These are phyloP conservation scores for Lasiodiplodia sp. DNA, from an alignment of 2,329 filamentous ascomycete species.

Conservation along the genomic window DNA sequence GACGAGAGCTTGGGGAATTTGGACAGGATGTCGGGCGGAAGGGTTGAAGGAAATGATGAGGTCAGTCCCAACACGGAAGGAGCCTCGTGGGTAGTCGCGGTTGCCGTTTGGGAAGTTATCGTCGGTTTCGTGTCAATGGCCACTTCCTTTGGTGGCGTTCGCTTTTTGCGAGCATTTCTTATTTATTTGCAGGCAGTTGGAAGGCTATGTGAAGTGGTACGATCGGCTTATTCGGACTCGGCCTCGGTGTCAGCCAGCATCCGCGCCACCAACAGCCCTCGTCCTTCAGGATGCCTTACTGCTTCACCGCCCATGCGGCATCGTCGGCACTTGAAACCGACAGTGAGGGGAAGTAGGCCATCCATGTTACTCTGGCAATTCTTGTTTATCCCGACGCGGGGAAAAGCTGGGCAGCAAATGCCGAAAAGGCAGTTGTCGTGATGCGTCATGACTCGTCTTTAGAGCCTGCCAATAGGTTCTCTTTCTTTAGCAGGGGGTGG, in stretches of 20 bases:
- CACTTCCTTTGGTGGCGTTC: neutral
- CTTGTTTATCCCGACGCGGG: too few relatives aligned
- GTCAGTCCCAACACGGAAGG: too few relatives aligned
- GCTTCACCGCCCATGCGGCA: neutral
- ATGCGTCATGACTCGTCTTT: too few relatives aligned
- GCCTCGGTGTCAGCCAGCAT: neutral
- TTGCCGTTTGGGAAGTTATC: neutral
- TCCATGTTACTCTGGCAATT: neutral
- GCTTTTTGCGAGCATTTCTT: too few relatives aligned
- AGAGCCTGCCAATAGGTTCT: too few relatives aligned
- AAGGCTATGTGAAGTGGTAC: neutral
- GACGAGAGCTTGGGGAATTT: conserved; percentile 33
- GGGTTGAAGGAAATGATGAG: neutral
- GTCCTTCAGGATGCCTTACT: neutral
- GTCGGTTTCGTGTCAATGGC: neutral
- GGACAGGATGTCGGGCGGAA: neutral
- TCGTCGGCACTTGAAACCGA: neutral
- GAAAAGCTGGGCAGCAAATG: too few relatives aligned
- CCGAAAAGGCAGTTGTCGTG: too few relatives aligned
- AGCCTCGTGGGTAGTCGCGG: neutral
- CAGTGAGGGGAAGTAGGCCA: neutral
- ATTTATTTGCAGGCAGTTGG: neutral
- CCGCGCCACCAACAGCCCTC: neutral
- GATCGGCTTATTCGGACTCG: neutral
- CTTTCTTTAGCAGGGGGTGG: too few relatives aligned